phyloP scores from a whole-genome alignment of 768 basidiomycete genomes.

The Terana coerulea region DNA sequence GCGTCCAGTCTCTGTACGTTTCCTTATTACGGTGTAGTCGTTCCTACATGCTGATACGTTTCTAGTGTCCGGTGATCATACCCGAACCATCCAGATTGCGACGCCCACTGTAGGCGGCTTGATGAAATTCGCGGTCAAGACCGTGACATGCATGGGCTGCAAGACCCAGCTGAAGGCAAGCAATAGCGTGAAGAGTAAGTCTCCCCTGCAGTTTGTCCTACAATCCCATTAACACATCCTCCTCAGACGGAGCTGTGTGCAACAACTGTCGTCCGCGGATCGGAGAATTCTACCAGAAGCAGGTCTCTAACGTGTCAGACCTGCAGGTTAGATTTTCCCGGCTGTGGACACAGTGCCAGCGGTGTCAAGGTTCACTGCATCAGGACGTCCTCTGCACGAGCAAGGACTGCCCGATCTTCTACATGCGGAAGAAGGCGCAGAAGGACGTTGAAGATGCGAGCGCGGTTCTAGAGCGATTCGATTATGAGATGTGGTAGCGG shows the following conservation, averaged over 20 bases:
- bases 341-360: slow-evolving; percentile 97
- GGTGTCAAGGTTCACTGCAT: slow-evolving; percentile 97
- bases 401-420: slow-evolving; percentile 98
- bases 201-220: neutral
- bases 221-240: neutral
- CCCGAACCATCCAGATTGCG: slow-evolving; percentile 91
- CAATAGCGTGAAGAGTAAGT: slow-evolving; percentile 71
- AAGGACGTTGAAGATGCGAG: slow-evolving; percentile 93
- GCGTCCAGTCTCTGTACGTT: slow-evolving; percentile 75
- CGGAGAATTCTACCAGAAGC: slow-evolving; percentile 91
- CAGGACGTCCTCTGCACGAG: slow-evolving; percentile 98
- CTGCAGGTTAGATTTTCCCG: slow-evolving; percentile 90
- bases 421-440: slow-evolving; percentile 97
- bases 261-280: slow-evolving; percentile 86
- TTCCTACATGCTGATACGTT: slow-evolving; percentile 5
- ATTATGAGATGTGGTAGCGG: slow-evolving; percentile 69
- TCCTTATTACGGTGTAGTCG: neutral
- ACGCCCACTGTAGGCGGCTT: slow-evolving; percentile 95
- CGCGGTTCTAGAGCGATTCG: slow-evolving; percentile 78
- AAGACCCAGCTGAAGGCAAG: slow-evolving; percentile 80
- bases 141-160: slow-evolving; percentile 91
- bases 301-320: slow-evolving; percentile 64
- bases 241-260: slow-evolving; percentile 85
- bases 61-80: slow-evolving; percentile 93
- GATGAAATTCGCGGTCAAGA: slow-evolving; percentile 99